A percentile compares a stretch with the other conserved stretches of the same genome.
Conservation (phyloP, 352 stramenopile species). For the Aphanomyces cochlioides region DNA sequence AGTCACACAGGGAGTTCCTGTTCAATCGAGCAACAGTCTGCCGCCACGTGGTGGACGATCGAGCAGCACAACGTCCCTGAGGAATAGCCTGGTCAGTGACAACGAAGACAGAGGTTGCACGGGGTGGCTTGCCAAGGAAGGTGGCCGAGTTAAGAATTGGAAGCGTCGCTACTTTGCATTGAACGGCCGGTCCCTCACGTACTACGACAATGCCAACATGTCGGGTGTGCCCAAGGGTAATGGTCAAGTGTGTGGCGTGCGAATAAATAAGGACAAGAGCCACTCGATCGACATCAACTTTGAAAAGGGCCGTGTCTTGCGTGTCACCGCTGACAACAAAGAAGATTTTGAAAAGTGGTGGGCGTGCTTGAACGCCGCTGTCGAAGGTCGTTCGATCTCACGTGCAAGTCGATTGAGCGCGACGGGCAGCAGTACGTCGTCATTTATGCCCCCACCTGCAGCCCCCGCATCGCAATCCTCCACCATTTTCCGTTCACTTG, state of each 20-base stretch:
- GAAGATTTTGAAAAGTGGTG: constrained; percentile 67
- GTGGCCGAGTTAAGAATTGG: constrained; percentile 78
- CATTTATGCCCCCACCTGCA: not conserved
- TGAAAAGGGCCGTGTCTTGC: constrained; percentile 63
- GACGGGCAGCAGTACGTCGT: not conserved
- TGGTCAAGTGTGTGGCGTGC: constrained; percentile 65
- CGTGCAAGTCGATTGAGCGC: not conserved
- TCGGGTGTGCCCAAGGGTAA: constrained; percentile 52
- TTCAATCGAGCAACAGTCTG: not conserved
- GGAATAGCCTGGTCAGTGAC: constrained; percentile 14
- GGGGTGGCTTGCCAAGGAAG: constrained; percentile 78
- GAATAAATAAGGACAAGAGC: constrained; percentile 57
- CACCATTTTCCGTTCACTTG: constrained; percentile 20
- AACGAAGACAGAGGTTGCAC: constrained; percentile 59
- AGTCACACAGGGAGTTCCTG: constrained; percentile 36
- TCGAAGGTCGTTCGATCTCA: constrained; percentile 25
- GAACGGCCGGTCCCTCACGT: constrained; percentile 66
- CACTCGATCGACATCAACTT: constrained; percentile 76
- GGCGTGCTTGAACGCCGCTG: constrained; percentile 45
- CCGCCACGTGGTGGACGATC: not conserved
- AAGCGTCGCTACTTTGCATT: constrained; percentile 81
- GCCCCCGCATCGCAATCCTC: not conserved
- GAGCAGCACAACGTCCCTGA: not conserved
- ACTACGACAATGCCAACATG: constrained; percentile 77
- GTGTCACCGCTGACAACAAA: constrained; percentile 66